Evolutionary conservation across 306 rosid species (phyloP).

Genomic region (Cyamopsis tetragonoloba): DNA sequence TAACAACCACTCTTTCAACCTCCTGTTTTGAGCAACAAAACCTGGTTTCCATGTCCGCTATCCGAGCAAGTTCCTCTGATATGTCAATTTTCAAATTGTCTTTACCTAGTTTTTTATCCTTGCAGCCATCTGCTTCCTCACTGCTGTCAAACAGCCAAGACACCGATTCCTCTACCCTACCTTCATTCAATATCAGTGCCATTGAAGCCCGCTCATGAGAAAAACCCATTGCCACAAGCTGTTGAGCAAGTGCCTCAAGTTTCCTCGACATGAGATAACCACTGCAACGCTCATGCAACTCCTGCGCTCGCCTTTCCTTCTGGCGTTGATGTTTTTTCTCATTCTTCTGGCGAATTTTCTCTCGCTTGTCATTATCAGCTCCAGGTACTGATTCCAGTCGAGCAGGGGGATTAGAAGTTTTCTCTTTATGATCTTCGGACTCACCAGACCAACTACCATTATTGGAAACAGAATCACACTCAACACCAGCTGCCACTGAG

Average conservation of each 20-base stretch:
- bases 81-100: conserved; percentile 83
- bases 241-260: conserved; percentile 85
- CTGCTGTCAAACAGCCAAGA: conserved; percentile 75
- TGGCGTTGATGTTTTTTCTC: conserved; percentile 98
- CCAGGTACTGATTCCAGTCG: conserved; percentile 77
- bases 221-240: conserved; percentile 90
- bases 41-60: conserved; percentile 67
- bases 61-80: conserved; percentile 80
- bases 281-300: conserved; percentile 82
- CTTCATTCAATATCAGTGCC: conserved; percentile 88
- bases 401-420: conserved; percentile 46
- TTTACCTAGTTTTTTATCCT: conserved; percentile 47
- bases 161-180: conserved; percentile 87
- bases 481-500: conserved; percentile 48
- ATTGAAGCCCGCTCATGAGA: conserved; percentile 78
- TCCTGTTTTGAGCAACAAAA: conserved; percentile 80
- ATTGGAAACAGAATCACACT: conserved; percentile 94
- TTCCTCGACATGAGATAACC: conserved; percentile 94
- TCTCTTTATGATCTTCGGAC: conserved; percentile 93
- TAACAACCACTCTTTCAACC: conserved; percentile 86
- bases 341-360: conserved; percentile 89
- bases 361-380: conserved; percentile 90
- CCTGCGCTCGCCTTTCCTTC: conserved; percentile 95
- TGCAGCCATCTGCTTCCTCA: conserved; percentile 56
- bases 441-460: conserved; percentile 99